Evolutionary conservation across 2,329 filamentous ascomycete genomes (phyloP).

Genomic region (Apiospora rasikravindrae): DNA sequence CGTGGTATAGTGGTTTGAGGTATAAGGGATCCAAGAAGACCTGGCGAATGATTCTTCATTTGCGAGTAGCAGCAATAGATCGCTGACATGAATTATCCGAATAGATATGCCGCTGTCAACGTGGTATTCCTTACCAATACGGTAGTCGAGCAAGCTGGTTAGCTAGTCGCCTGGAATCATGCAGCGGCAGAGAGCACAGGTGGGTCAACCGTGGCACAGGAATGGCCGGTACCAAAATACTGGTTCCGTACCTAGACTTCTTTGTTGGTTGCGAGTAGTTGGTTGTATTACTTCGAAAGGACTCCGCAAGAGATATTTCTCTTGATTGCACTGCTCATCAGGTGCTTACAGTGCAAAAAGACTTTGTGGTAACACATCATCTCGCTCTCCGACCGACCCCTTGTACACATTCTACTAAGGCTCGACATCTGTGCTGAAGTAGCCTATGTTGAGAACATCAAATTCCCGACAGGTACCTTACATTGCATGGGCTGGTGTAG

Average conservation of each 20-base stretch:
- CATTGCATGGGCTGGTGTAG: too few species aligned
- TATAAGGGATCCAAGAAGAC: too few species aligned
- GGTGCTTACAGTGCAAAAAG: too few species aligned
- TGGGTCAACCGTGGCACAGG: neutral
- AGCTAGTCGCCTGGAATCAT: neutral
- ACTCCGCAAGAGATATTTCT: neutral
- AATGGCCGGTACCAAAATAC: neutral
- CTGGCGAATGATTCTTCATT: neutral
- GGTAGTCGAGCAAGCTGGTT: constrained; percentile 1
- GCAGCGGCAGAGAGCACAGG: neutral
- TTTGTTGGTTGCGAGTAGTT: neutral
- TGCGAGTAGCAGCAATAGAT: neutral
- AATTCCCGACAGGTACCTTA: too few species aligned
- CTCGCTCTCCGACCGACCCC: too few species aligned
- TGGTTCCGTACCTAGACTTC: neutral
- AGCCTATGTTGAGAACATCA: too few species aligned
- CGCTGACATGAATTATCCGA: neutral
- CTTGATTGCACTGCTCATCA: too few species aligned
- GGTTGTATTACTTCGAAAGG: too few species aligned
- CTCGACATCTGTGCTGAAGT: too few species aligned
- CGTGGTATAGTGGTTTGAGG: too few species aligned
- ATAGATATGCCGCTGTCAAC: constrained; percentile 21
- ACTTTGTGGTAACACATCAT: too few species aligned
- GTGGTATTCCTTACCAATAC: constrained; percentile 23
- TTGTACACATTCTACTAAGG: too few species aligned